Evolutionary conservation across 2,329 filamentous ascomycete genomes (phyloP).

Genomic region (Aspergillus sp.): DNA sequence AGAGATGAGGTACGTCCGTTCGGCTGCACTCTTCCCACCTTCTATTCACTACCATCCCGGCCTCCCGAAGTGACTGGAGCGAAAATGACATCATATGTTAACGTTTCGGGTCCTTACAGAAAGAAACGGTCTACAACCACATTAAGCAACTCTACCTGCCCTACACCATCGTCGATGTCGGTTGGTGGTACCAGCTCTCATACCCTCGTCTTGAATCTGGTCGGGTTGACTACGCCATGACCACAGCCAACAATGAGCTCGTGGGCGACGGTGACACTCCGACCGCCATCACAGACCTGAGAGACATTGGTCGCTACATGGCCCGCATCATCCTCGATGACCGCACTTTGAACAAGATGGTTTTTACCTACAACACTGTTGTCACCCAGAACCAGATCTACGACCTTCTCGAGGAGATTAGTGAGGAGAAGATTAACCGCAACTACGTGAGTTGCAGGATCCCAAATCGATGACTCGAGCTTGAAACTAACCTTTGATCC

Average conservation of each 20-base stretch:
- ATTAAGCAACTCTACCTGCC: conserved; percentile 44
- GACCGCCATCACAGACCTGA: conserved; percentile 42
- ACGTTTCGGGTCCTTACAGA: conserved; percentile 23
- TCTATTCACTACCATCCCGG: not conserved
- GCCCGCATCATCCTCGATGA: conserved; percentile 47
- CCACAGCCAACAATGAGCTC: conserved; percentile 31
- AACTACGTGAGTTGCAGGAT: conserved; percentile 27
- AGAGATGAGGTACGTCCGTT: conserved; percentile 32
- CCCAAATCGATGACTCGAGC: not conserved
- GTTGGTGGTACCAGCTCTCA: conserved; percentile 52
- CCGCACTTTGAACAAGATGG: conserved; percentile 48
- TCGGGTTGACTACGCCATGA: conserved; percentile 39
- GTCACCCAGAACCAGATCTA: conserved; percentile 43
- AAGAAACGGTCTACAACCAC: conserved; percentile 47
- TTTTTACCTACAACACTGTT: conserved; percentile 46
- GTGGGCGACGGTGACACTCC: conserved; percentile 41
- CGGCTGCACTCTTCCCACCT: conserved; percentile 3
- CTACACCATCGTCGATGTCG: conserved; percentile 53
- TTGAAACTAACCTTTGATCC: conserved; percentile 5
- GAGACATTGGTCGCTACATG: conserved; percentile 50
- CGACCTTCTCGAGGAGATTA: conserved; percentile 41
- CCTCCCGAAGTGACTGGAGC: not conserved
- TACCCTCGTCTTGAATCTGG: conserved; percentile 43
- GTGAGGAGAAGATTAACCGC: conserved; percentile 43
- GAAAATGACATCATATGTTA: not conserved